Evolutionary conservation across 305 asterid species (phyloP), one percentile per base, ranked within the genome.

Genomic region (Solanum hybrid): DNA sequence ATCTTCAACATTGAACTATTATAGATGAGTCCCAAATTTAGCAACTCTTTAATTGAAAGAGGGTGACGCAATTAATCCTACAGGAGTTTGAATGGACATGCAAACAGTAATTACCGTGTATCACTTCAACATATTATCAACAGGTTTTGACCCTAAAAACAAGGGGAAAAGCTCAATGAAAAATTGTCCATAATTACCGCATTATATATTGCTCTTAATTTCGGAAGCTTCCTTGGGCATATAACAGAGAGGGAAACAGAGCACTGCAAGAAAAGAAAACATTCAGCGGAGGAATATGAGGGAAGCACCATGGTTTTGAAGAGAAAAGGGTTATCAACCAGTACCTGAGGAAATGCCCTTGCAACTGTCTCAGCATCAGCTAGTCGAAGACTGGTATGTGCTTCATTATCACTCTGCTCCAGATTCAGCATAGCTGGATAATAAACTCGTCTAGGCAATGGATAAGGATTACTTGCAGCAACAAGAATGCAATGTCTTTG

Each of bases 171-270:
- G 9, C 75, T 84, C 87, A 84, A 51, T 31, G 29, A 56, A 88
- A 88, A 89, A 38, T 40, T 78, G 90, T 90, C 91, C 45, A 87
- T 88, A 73, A 89, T 90, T 95, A 98, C 99, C 97, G 97, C 98
- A 88, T 93, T 93, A 92, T 94, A 98, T 91, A 96, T 96, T 76
- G 94, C 95, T 91, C 91, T 93, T 86, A 98, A 94, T 93, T 95
- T 95, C 22, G 97, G 96, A 91, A 98, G 98, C 94, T 95, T 96
- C 95, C 93, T 98, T 15, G 99, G 99, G 92, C 98, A 98, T 87
- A 96, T 91, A 87, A 98, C 96, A 40, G 99, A 98, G 87, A 98
- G 93, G 90, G 99, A 96, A 92, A 98, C 90, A 87, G 95, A 94
- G 92, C 92, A 92, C 99, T 96, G 99, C 96, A 93, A 90, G 91